Base-by-base conservation (phyloP, 768 basidiomycete genomes). In the Paxillus involutus region DNA sequence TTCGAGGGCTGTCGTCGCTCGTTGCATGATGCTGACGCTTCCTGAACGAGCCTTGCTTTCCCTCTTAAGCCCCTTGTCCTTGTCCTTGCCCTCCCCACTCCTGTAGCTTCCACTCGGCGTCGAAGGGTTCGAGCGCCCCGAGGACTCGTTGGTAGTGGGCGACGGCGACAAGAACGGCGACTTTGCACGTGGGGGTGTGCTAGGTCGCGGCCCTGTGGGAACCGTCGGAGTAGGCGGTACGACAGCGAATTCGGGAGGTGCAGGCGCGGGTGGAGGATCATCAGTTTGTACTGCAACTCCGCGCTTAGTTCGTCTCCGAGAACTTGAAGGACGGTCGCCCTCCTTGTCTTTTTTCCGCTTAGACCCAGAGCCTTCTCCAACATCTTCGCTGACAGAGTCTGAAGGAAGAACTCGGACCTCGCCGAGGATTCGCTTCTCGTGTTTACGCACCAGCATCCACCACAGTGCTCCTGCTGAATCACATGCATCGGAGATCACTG, bases 21-120 rank as follows among this genome's bases (percentile, higher is more conserved):
- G 84, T 63, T 98, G 95, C 81, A 98, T 91, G 69, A 98, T 97
- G 63, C 88, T 94, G 48, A 98, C 91, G 53, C 94, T 96, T 6
- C 93, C 90, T 2, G 92, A 85, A 14, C 95, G 79, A 24, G 71
- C 75, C 67, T 95, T 94, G 29, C 71, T 71, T 2, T 73, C 74
- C 49, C 77, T 73, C 45, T 85, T 78, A 17, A 78, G 77, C 57
- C 82, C 72, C 41, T 76, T 78, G 51, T 83, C 83, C 62, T 78
- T 80, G 44, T 83, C 83, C 62, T 78, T 80, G 44, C 12, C 30
- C 36, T 83, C 83, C 51, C 77, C 74, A 4, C 63, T 63, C n/a
- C 78, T 85, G 51, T 79, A 53, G 58, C 81, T 83, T 14, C 85
- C 79, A 21, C 79, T 80, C 0, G 91, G 89, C 0, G 89, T 91